Evolutionary conservation across 1,284 basidiomycete species (phyloP), one percentile per base, ranked within the genome.

Genomic region (Irpex sp.): DNA sequence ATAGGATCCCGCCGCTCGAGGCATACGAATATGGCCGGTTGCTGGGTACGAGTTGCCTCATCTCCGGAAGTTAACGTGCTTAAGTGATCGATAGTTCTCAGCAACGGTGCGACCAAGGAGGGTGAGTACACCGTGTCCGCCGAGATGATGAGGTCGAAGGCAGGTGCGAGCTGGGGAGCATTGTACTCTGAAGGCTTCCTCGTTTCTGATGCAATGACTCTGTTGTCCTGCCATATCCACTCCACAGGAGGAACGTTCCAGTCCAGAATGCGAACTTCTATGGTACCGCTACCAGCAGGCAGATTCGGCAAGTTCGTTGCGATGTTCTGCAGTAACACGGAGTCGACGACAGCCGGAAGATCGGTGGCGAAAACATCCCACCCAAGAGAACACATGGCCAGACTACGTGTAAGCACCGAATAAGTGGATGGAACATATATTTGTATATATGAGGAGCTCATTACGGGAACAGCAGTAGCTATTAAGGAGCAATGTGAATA

Each of bases 291-390:
- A 60, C 76, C 76, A 59, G 74, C 69, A 60, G 78, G 77, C 56
- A 83, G 74, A 19, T 71, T 73, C 26, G 73, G 66, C 36, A 75
- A 65, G 72, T 91, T 89, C 67, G 72, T 74, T 36, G 76, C 72
- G 65, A 95, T 78, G 74, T 97, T 97, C 31, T 74, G 78, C 19
- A 72, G 65, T 35, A 97, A 84, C 13, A 95, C 88, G 19, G 85
- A 76, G 37, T 80, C 72, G 58, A 94, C 83, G 58, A 95, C 87
- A 59, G 84, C 80, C 19, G 81, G 78, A 11, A 91, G 83, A 75
- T 97, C 95, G 1, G 94, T 95, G 1, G 93, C 86, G 19, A 91
- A 77, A 46, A 94, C 88, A 62, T 90, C 80, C 80, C 88, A 95
- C 60, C 91, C 92, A 39, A 90, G 78, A 17, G 84, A 80, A 47